Evolutionary conservation across 164 flowering plant species (phyloP).

Genomic region (Litsea cubeba): DNA sequence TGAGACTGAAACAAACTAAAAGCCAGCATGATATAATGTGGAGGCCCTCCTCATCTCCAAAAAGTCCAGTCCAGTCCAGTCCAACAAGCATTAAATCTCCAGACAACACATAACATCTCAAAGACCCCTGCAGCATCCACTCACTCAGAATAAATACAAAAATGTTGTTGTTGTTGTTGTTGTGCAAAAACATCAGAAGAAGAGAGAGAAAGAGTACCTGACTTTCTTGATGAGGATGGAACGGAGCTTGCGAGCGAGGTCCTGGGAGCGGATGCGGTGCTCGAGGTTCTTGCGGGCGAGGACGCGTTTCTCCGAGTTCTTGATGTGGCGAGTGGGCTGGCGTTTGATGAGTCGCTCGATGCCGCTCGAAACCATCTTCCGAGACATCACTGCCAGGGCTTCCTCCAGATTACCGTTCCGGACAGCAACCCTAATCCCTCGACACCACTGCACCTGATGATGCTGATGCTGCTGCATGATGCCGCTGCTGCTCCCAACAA

Average conservation of each 20-base stretch:
- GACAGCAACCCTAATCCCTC: conserved; percentile 18
- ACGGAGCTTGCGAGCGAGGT: conserved; percentile 62
- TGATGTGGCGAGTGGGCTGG: conserved; percentile 46
- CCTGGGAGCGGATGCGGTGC: conserved; percentile 45
- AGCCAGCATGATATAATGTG: no score
- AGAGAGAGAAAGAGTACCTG: conserved; percentile 41
- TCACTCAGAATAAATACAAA: no score
- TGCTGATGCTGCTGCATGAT: neutral
- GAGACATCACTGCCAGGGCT: conserved; percentile 52
- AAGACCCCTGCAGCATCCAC: no score
- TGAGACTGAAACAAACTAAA: no score
- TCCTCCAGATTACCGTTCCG: conserved; percentile 48
- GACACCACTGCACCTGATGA: conserved; percentile 8
- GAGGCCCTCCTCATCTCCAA: no score
- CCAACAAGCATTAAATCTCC: no score
- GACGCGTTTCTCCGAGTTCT: conserved; percentile 79
- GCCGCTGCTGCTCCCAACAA: neutral
- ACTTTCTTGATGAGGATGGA: conserved; percentile 73
- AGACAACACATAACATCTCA: no score
- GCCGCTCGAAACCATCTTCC: conserved; percentile 67
- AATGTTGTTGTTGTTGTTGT: neutral
- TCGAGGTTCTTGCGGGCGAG: conserved; percentile 61
- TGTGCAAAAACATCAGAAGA: neutral
- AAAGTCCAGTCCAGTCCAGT: no score
- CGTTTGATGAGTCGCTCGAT: conserved; percentile 61